Evolutionary conservation across 1,139 yeast species (phyloP), one percentile per base, ranked within the genome.

Genomic region (Magnusiomyces fungicola): DNA sequence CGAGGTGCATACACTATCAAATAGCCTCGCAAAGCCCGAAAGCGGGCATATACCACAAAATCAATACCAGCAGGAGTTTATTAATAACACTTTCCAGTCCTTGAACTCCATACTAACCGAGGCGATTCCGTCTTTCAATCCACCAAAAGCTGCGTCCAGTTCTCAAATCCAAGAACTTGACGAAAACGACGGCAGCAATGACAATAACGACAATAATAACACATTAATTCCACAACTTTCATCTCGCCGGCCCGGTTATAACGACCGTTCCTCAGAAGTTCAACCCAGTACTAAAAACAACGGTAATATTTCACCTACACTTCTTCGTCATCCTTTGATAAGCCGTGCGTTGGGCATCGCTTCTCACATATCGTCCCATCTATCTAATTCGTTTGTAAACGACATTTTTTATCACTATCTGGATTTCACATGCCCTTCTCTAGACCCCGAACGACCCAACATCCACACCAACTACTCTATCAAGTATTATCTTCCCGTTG

Each of bases 371-470:
- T 40, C 46, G 12, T 16, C 16, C 3, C 24, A 34, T 10, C 43
- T 48, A 2, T 32, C 48, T 1, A 46, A 48, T 38, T 45, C 51
- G 4, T 19, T 40, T 12, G 46, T 45, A 4, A 3, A 16, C 29
- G 22, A 24, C 21, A 33, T 48, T 6, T 48, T 48, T 30, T 33
- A 48, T 12, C 51, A 48, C 18, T 48, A 43, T 32, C 24, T 48
- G 16, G 39, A 43, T 9, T 48, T 44, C 25, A 45, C 51, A 7
- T 48, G 51, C 21, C 48, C 51, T 12, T 45, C 48, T 3, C 25
- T 48, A 10, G 48, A 48, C 24, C 48, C 51, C 4, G 42, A 27
- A 19, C 48, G 42, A 27, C 23, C 32, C 25, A 12, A 33, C 10
- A 34, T 48, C 4, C 18, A 22, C 10, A 12, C 23, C 18, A 48